Percentiles rank a stretch among this genome's conserved stretches.
These are phyloP conservation scores for Arthrobotrys sinensis DNA, from an alignment of 2,329 filamentous ascomycete genomes.

Conservation along the genomic window DNA sequence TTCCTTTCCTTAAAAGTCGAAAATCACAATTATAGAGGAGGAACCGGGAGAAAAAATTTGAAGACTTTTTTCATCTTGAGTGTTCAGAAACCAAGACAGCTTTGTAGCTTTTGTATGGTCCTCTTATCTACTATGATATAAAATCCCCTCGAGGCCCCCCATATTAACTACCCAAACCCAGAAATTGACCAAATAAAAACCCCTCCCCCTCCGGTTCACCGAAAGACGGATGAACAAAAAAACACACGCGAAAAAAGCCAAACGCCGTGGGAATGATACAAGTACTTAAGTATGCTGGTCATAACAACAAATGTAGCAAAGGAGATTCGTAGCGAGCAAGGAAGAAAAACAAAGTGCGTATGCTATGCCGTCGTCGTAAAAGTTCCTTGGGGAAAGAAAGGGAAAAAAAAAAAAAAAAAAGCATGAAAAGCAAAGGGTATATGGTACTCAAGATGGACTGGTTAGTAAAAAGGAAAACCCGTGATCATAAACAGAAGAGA, in stretches of 20 bases:
- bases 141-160: no score
- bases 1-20: no score
- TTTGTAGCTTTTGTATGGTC: no score
- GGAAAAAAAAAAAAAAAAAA: slow-evolving; percentile 41
- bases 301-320: slow-evolving; percentile 17
- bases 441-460: slow-evolving; percentile 36
- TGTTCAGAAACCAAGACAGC: no score
- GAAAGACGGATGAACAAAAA: background rate
- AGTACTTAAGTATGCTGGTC: background rate
- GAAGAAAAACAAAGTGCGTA: background rate
- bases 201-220: background rate
- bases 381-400: background rate
- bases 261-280: slow-evolving; percentile 18
- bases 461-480: background rate
- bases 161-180: no score
- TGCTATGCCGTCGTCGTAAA: slow-evolving; percentile 5
- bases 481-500: background rate
- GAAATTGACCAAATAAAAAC: no score
- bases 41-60: no score
- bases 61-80: no score
- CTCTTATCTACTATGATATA: no score
- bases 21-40: no score
- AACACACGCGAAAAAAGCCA: background rate
- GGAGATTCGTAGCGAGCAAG: slow-evolving; percentile 17
- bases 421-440: slow-evolving; percentile 44